These are phyloP conservation scores for Trichoderma virens DNA, from an alignment of 495 filamentous ascomycete species.

Conservation along the genomic window DNA sequence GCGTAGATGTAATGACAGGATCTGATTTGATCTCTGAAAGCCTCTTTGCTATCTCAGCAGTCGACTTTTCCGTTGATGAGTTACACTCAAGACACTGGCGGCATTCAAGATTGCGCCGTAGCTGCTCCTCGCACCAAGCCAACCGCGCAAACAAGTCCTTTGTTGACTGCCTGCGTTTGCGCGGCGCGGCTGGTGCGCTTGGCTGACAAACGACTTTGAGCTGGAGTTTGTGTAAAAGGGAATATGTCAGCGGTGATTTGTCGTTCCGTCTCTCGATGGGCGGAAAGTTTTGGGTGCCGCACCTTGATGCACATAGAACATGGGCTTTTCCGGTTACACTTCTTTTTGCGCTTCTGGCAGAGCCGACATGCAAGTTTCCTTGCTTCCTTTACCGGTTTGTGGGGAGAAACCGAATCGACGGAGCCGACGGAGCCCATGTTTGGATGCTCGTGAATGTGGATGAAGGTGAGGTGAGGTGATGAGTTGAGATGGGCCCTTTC, in stretches of 20 bases:
- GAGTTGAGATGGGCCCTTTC: not conserved
- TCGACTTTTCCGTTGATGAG: not conserved
- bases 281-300: not conserved
- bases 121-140: slow-evolving; percentile 5
- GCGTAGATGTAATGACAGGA: not conserved
- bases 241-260: not conserved
- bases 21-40: not conserved
- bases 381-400: not conserved
- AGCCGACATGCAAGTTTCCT: not conserved
- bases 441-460: not conserved
- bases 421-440: not conserved
- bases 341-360: slow-evolving; percentile 9
- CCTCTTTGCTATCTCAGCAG: not conserved
- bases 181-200: not conserved
- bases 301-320: slow-evolving; percentile 9
- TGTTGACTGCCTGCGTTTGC: slow-evolving; percentile 3
- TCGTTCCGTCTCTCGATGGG: not conserved
- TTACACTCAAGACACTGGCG: not conserved
- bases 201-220: not conserved
- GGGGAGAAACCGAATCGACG: not conserved
- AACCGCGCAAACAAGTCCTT: slow-evolving; percentile 5
- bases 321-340: slow-evolving; percentile 6
- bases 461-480: not conserved
- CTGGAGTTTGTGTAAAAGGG: not conserved
- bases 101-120: not conserved